Evolutionary conservation across 164 flowering plant genomes (phyloP).

Genomic region (Nelumbo lutea): DNA sequence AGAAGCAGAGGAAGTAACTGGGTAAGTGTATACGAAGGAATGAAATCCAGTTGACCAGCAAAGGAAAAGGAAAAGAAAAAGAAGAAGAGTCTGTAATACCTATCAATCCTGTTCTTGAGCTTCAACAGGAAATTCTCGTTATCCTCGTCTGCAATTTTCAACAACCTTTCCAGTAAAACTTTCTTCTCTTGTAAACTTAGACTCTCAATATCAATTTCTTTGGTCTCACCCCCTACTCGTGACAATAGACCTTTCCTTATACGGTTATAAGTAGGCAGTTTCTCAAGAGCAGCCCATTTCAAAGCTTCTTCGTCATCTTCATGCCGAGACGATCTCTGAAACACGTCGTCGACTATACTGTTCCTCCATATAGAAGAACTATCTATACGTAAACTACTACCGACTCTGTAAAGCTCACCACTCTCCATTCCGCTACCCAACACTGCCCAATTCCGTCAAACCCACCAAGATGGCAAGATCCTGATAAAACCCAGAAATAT

Average conservation of each 20-base stretch:
- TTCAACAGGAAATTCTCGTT: conserved; percentile 1
- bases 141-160: not conserved
- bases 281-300: conserved; percentile 5
- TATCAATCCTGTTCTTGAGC: not conserved
- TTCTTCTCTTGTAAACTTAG: not conserved
- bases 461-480: no score
- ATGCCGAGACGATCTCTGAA: not conserved
- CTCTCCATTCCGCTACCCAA: not conserved
- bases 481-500: no score
- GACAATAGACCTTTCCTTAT: not conserved
- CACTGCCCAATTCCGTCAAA: no score
- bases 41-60: not conserved
- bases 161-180: not conserved
- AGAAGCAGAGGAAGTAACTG: not conserved
- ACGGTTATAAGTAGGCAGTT: not conserved
- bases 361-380: not conserved
- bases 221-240: not conserved
- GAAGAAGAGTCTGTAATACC: conserved; percentile 1
- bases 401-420: not conserved
- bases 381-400: not conserved
- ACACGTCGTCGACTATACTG: not conserved
- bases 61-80: not conserved
- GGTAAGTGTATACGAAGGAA: not conserved
- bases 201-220: not conserved
- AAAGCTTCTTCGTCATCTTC: conserved; percentile 5